Evolutionary conservation across 257 asterid genomes (phyloP), one percentile per base, ranked within the genome.

Genomic region (Ehretia macrophylla): DNA sequence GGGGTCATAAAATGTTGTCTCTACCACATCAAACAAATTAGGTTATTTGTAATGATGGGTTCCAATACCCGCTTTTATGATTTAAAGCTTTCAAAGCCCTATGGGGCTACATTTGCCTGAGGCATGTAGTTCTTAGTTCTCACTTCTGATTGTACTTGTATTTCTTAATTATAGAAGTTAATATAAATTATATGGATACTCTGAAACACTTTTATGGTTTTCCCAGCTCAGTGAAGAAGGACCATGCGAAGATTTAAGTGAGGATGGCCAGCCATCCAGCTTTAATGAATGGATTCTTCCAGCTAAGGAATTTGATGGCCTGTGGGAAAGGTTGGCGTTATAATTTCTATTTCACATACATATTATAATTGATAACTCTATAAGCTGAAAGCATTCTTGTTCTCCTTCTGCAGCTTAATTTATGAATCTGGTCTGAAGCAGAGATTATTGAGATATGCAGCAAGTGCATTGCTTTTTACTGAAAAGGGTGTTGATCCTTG

Each of bases 261-360:
- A 72, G 68, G 86, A 89, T 62, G 95, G 96, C 32, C 92, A 86
- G 79, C 86, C 80, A 70, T 85, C 95, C 51, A 93, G 95, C 69
- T 93, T 93, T 73, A 83, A 80, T 66, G 99, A 93, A 75, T 93
- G 97, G 97, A 81, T 86, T 70, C 99, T 93, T 71, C 99, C 99
- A 16, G 97, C 99, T 57, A 89, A 89, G 75, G 99, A 93, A 77
- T 93, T 89, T 79, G 95, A 86, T 68, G 96, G 97, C 76, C 72
- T 93, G 92, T 89, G 99, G 99, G 97, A 93, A 77, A 93, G 99
- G 99, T 89, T 63, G 58, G 84, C 55, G 58, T 54, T 14, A 49
- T 59, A 37, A 49, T 51, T 49, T 59, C 66, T 20, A 21, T 16
- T 23, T 53, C 21, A 37, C 55, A 21, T 56, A n/a, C 14, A 17